Percentiles rank a stretch among this genome's conserved stretches.
Conservation (phyloP, 768 basidiomycete species). For the Mycena pura region DNA sequence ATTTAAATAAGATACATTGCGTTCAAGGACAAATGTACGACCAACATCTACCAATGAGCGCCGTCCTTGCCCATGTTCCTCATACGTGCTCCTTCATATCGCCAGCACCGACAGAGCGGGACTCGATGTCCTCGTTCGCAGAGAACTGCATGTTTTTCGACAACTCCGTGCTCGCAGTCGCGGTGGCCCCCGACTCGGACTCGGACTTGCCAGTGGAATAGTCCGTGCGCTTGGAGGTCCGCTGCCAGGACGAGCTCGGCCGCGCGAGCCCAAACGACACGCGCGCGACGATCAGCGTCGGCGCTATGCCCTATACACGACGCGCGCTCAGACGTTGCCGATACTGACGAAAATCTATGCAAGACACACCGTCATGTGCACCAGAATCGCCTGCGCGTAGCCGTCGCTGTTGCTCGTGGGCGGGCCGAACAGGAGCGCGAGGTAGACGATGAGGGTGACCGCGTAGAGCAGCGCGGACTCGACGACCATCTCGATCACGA, state of each 20-base stretch:
- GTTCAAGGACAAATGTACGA: too few relatives aligned
- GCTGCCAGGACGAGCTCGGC: conserved; percentile 24
- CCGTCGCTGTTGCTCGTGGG: conserved; percentile 2
- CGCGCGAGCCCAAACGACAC: conserved; percentile 20
- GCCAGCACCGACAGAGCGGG: background rate
- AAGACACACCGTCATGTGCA: conserved; percentile 16
- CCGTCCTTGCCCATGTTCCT: too few relatives aligned
- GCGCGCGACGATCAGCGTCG: conserved; percentile 21
- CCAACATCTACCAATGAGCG: too few relatives aligned
- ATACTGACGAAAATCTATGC: too few relatives aligned
- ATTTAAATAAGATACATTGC: too few relatives aligned
- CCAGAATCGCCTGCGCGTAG: conserved; percentile 13
- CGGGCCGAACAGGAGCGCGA: conserved; percentile 13
- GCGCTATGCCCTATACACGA: conserved; percentile 17
- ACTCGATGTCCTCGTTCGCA: conserved; percentile 16
- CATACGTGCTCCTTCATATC: conserved; percentile 16
- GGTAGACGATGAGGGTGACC: conserved; percentile 9
- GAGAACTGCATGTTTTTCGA: conserved; percentile 22
- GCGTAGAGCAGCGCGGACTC: conserved; percentile 20
- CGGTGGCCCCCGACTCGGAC: background rate
- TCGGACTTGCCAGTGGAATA: background rate
- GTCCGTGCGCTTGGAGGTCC: conserved; percentile 5
- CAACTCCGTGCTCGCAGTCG: conserved; percentile 13
- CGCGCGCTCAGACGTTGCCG: background rate
- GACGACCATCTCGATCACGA: conserved; percentile 6